A percentile compares a stretch with the other conserved stretches of the same genome.
These are phyloP conservation scores for Azolla pinnata DNA, from an alignment of 75 land plant genomes.

Conservation along the genomic window DNA sequence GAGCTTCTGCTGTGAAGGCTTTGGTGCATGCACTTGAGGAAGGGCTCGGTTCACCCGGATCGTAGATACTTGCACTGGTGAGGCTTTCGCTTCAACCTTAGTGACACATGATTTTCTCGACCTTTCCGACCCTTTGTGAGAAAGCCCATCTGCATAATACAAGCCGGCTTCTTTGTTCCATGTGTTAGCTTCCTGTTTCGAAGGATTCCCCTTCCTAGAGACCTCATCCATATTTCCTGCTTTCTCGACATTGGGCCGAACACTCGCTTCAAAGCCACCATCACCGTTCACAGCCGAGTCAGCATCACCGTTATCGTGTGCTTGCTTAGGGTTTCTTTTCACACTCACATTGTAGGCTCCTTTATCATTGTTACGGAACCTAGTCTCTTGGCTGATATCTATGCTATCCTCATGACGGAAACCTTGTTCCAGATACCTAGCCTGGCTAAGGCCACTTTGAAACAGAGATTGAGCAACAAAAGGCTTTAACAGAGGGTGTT, in stretches of 20 bases:
- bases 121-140: no score
- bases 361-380: no score
- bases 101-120: no score
- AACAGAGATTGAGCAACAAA: conserved; percentile 45
- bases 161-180: not conserved
- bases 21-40: no score
- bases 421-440: conserved; percentile 25
- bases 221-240: not conserved
- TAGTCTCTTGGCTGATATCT: conserved; percentile 34
- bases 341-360: conserved; percentile 44
- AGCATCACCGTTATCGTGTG: conserved; percentile 19
- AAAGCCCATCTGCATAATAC: not conserved
- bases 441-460: conserved; percentile 11
- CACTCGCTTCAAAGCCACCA: conserved; percentile 4
- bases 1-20: no score
- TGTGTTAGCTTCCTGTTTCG: not conserved
- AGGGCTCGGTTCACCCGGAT: no score
- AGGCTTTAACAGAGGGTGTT: conserved; percentile 35
- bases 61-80: no score
- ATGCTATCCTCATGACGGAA: conserved; percentile 11
- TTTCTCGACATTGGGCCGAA: conserved; percentile 1
- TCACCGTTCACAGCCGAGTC: not conserved
- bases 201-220: not conserved
- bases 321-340: conserved; percentile 23
- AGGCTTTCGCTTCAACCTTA: no score